Percentiles rank a stretch among this genome's conserved stretches.
Conservation (phyloP, 768 basidiomycete genomes). For the Thelephora ganbajun region DNA sequence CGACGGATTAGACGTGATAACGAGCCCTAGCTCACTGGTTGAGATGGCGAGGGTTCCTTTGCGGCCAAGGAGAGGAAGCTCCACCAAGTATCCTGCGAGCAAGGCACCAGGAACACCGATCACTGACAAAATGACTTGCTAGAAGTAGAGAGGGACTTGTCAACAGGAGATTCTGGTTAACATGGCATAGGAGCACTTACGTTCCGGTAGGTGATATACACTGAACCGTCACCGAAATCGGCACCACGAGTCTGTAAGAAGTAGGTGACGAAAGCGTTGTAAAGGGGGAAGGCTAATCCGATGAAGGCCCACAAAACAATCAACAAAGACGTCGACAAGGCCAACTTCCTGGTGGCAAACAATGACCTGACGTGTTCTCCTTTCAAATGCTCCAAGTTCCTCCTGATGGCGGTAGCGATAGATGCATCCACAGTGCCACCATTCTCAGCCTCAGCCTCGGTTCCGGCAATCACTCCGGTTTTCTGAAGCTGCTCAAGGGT, state of each 20-base stretch:
- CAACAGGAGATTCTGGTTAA: background rate
- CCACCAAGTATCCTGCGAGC: slow-evolving; percentile 39
- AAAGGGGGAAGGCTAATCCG: slow-evolving; percentile 63
- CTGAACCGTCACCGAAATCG: slow-evolving; percentile 52
- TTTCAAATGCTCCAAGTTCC: slow-evolving; percentile 27
- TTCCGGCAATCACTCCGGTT: slow-evolving; percentile 6
- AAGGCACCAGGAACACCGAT: slow-evolving; percentile 45
- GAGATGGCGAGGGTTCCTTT: slow-evolving; percentile 39
- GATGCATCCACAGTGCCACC: slow-evolving; percentile 19
- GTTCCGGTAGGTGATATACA: slow-evolving; percentile 64
- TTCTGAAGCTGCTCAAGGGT: slow-evolving; percentile 34
- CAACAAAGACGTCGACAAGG: slow-evolving; percentile 34
- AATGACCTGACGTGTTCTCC: slow-evolving; percentile 29
- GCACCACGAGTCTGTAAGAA: slow-evolving; percentile 52
- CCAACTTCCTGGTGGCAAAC: slow-evolving; percentile 36
- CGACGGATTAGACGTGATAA: background rate
- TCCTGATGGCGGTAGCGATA: slow-evolving; percentile 21
- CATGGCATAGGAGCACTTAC: slow-evolving; percentile 18
- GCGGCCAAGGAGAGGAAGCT: slow-evolving; percentile 34
- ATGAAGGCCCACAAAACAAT: slow-evolving; percentile 54
- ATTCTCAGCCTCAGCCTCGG: slow-evolving; percentile 6
- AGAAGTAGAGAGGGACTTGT: background rate
- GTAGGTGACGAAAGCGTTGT: slow-evolving; percentile 39
- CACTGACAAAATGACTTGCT: slow-evolving; percentile 45
- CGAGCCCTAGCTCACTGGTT: slow-evolving; percentile 21